Percentiles rank a stretch among this genome's conserved stretches.
Evolutionary conservation across 495 filamentous ascomycete genomes (phyloP).

Genomic region (Bombardia bombarda): DNA sequence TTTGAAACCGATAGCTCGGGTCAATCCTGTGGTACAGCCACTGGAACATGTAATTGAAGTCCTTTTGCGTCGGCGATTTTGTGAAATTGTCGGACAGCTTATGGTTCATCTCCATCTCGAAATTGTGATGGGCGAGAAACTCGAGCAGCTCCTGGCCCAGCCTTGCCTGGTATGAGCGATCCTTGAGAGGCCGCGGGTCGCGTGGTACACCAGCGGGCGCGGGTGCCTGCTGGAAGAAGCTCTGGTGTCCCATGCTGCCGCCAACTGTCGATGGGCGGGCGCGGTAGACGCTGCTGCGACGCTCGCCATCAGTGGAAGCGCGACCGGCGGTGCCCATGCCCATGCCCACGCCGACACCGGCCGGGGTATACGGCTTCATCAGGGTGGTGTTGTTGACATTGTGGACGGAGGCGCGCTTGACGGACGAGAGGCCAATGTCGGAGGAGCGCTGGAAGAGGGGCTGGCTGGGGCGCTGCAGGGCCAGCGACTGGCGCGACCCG

Average conservation of each 20-base stretch:
- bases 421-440: constrained; percentile 72
- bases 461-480: constrained; percentile 69
- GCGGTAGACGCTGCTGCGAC: constrained; percentile 83
- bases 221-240: constrained; percentile 84
- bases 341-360: too few relatives aligned
- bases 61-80: constrained; percentile 92
- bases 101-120: constrained; percentile 96
- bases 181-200: constrained; percentile 84
- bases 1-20: constrained; percentile 82
- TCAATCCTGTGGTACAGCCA: constrained; percentile 96
- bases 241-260: constrained; percentile 58
- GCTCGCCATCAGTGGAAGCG: constrained; percentile 37
- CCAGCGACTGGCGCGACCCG: constrained; percentile 78
- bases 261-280: constrained; percentile 48
- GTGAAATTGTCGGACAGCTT: constrained; percentile 77
- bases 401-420: constrained; percentile 78
- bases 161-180: constrained; percentile 66
- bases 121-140: constrained; percentile 82
- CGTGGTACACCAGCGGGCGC: constrained; percentile 67
- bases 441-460: constrained; percentile 79
- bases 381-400: constrained; percentile 54
- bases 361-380: constrained; percentile 37
- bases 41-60: constrained; percentile 94
- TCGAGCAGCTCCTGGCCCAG: constrained; percentile 88
- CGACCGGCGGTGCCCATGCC: constrained; percentile 34